These are phyloP conservation scores for Mycena vitilis DNA, from an alignment of 768 basidiomycete species.

Conservation along the genomic window DNA sequence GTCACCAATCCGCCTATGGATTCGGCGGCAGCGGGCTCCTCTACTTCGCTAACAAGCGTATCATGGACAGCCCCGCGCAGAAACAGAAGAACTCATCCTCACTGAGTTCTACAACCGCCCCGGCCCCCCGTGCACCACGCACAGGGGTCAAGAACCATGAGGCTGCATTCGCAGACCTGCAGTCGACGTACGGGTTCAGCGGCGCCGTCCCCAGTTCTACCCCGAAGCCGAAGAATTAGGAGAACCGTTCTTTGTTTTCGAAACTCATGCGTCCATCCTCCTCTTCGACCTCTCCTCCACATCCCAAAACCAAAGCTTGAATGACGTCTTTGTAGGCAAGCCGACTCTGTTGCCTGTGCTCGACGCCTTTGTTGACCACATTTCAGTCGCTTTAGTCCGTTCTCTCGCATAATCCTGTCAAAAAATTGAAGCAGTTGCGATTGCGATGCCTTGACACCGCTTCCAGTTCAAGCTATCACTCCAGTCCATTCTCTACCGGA, in stretches of 20 bases:
- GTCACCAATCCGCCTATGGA: constrained; percentile 29
- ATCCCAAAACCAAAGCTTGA: not conserved
- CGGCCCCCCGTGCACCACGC: not conserved
- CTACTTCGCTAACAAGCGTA: no score
- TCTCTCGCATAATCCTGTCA: no score
- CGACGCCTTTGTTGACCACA: not conserved
- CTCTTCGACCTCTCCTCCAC: not conserved
- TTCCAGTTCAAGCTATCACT: no score
- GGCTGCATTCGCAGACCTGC: constrained; percentile 18
- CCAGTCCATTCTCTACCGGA: no score
- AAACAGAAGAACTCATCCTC: not conserved
- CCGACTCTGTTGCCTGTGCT: not conserved
- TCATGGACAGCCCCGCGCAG: not conserved
- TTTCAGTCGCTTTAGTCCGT: not conserved
- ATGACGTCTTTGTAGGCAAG: not conserved
- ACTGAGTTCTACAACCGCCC: not conserved
- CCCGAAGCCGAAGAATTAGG: not conserved
- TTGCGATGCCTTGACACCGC: no score
- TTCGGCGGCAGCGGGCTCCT: constrained; percentile 9
- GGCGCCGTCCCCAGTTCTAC: constrained; percentile 12
- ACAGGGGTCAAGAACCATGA: not conserved
- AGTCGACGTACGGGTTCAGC: constrained; percentile 20
- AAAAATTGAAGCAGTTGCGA: no score
- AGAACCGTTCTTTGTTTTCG: not conserved
- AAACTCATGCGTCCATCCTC: constrained; percentile 4